Conservation (phyloP, 257 asterid genomes). For the Anisodus tanguticus region DNA sequence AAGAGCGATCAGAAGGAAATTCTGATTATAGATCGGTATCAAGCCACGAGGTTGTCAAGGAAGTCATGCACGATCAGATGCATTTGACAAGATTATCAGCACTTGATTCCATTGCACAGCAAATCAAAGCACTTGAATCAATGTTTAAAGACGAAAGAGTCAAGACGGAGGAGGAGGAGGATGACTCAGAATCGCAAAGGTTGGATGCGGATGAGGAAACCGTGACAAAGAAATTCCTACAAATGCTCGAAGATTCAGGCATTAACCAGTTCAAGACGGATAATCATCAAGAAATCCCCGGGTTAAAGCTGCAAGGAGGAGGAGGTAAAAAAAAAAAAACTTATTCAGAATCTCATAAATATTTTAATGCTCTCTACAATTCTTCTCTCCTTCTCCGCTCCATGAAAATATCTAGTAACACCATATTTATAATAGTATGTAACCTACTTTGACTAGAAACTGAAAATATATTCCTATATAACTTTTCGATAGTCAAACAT, state of each 20-base stretch:
- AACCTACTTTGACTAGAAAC: too few species aligned
- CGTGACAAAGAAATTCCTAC: conserved; percentile 82
- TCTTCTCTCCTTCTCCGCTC: too few species aligned
- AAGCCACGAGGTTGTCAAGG: conserved; percentile 70
- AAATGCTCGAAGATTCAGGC: conserved; percentile 67
- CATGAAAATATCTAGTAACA: too few species aligned
- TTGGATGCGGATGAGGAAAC: conserved; percentile 85
- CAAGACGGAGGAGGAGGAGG: conserved; percentile 59
- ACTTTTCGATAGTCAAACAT: too few species aligned
- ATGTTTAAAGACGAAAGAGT: conserved; percentile 62
- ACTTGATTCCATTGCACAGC: conserved; percentile 86
- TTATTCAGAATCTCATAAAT: too few species aligned
- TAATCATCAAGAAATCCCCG: conserved; percentile 37
- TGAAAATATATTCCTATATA: too few species aligned
- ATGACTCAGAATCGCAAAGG: conserved; percentile 47
- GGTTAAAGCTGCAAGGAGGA: conserved; percentile 30
- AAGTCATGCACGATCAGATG: conserved; percentile 69
- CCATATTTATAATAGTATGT: too few species aligned
- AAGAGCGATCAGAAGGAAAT: conserved; percentile 49
- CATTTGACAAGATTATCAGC: conserved; percentile 62
- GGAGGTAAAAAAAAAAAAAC: not conserved
- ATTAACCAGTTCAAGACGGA: conserved; percentile 35
- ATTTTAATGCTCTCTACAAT: too few species aligned
- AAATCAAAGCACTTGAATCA: conserved; percentile 86
- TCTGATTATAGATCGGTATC: conserved; percentile 66